Base-by-base conservation (phyloP, 306 rosid species). In the Quercus gilva region DNA sequence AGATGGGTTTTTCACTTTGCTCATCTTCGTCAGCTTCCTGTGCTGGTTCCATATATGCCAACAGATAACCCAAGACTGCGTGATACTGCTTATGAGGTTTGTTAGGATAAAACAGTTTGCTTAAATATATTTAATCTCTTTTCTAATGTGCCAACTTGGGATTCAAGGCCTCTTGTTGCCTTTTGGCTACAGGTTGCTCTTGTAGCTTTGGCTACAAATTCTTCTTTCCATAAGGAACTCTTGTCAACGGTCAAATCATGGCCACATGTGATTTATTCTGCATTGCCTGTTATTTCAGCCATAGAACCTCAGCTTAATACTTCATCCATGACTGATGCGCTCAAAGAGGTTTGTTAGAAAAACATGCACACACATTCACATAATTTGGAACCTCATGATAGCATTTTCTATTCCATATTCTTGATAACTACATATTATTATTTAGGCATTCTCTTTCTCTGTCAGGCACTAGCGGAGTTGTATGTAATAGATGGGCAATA, bases 1-100 rank as follows among this genome's bases (percentile, higher is more conserved):
- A 95, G 98, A 85, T 95, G 98, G 99, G 98, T 93, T 79, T 95
- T 95, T 79, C 99, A 95, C 91, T 95, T 95, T 83, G 99, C 99
- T 76, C 99, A 95, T 80, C 91, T 91, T 70, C 97, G 98, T 67
- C 99, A 95, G 84, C 99, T 95, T 83, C 98, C 99, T 37, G 93
- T 95, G 74, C 85, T 95, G 75, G 99, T 91, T 76, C 97, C 94
- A 71, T 93, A 87, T 81, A 91, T 95, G 81, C 99, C 99, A 65
- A 91, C 92, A 11, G 92, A 89, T 63, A 90, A 84, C 91, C 99
- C 97, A 52, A 86, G 91, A 90, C 86, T 95, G 74, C 91, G 96
- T 58, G 98, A 91, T 79, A 95, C 98, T 87, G 98, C 94, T 78
- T 95, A 95, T 76, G 99, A 95, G 98, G 99, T 92, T 76, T 58